Conservation (phyloP, 495 filamentous ascomycete genomes). For the Penicillium alfredii region DNA sequence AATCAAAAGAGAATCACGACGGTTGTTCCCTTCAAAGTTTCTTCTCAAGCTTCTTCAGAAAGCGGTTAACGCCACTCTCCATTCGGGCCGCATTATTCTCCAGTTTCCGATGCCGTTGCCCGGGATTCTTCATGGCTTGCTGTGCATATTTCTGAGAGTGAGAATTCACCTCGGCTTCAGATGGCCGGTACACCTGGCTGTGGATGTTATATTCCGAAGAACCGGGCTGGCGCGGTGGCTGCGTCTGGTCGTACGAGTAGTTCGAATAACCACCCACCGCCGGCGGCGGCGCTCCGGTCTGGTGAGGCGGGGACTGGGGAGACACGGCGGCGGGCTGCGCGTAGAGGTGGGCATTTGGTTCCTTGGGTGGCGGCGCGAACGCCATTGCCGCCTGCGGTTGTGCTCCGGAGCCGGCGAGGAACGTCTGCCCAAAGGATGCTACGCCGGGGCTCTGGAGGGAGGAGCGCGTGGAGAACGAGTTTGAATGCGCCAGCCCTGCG, state of each 20-base stretch:
- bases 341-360: conserved; percentile 42
- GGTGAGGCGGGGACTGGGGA: conserved; percentile 20
- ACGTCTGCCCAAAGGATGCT: conserved; percentile 32
- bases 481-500: conserved; percentile 23
- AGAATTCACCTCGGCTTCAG: conserved; percentile 50
- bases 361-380: conserved; percentile 43
- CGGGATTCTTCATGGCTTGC: conserved; percentile 46
- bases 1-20: neutral
- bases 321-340: conserved; percentile 15
- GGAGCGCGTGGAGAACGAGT: conserved; percentile 18
- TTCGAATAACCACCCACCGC: conserved; percentile 50
- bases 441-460: conserved; percentile 21
- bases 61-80: conserved; percentile 71
- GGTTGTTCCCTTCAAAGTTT: conserved; percentile 48
- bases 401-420: conserved; percentile 13
- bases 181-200: conserved; percentile 71
- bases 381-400: conserved; percentile 22
- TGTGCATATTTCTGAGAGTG: conserved; percentile 43
- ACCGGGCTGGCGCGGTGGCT: conserved; percentile 26
- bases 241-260: conserved; percentile 46
- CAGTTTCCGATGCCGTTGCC: conserved; percentile 49
- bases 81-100: conserved; percentile 63
- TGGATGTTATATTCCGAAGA: conserved; percentile 60
- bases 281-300: conserved; percentile 14
- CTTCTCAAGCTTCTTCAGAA: conserved; percentile 89